Conservation (phyloP, 768 basidiomycete species). For the Kwoniella dejecticola region DNA sequence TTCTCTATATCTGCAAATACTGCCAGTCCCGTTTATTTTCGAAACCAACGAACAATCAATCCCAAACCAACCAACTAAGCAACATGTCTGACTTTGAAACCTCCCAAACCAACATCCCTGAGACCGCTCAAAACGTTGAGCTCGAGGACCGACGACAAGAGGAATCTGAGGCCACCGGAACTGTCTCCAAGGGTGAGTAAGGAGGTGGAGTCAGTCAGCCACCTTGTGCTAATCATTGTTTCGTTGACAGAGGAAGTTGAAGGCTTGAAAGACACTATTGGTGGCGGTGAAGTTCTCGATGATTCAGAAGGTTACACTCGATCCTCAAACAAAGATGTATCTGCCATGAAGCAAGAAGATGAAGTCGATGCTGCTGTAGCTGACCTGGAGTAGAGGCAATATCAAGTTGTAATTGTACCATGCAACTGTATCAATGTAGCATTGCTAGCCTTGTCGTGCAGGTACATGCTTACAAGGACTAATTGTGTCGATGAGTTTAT, state of each 20-base stretch:
- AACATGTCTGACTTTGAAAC: constrained; percentile 39
- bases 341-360: constrained; percentile 39
- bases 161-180: constrained; percentile 48
- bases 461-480: too few species aligned
- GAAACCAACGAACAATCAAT: constrained; percentile 7
- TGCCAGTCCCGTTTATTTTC: too few species aligned
- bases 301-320: constrained; percentile 52
- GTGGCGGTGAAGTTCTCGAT: constrained; percentile 49
- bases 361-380: constrained; percentile 37
- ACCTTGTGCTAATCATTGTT: background rate
- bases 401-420: background rate
- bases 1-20: too few species aligned
- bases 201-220: too few species aligned
- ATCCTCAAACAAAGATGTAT: constrained; percentile 43
- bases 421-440: constrained; percentile 4
- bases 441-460: background rate
- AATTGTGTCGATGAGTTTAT: too few species aligned
- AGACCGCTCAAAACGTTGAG: constrained; percentile 38
- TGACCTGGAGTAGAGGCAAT: constrained; percentile 18
- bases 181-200: constrained; percentile 42
- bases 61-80: constrained; percentile 7
- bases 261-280: constrained; percentile 50
- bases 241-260: constrained; percentile 48
- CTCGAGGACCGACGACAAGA: constrained; percentile 41
- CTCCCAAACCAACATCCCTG: constrained; percentile 21